phyloP scores from a whole-genome alignment of 2,329 filamentous ascomycete species.

The Chaetomiaceae sp. region DNA sequence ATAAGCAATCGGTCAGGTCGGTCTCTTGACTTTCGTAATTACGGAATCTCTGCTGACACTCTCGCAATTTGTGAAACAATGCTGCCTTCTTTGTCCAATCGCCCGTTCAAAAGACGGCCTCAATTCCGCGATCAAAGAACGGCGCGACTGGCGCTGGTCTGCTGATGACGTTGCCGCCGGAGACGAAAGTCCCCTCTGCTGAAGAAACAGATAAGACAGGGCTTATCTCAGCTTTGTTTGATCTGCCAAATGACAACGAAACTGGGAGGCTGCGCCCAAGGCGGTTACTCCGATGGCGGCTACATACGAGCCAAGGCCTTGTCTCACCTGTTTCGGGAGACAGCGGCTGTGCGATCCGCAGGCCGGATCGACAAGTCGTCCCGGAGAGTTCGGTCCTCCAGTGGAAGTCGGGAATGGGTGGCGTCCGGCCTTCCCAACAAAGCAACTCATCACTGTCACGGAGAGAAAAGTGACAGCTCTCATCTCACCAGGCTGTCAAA shows the following conservation, averaged over 20 bases:
- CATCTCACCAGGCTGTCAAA: too few species aligned
- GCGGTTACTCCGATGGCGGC: constrained; percentile 6
- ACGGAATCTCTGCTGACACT: neutral
- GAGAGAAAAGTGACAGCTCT: neutral
- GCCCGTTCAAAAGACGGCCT: too few species aligned
- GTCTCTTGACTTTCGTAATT: neutral
- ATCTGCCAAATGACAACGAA: constrained; percentile 10
- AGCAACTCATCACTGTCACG: too few species aligned
- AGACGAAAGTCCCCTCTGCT: neutral
- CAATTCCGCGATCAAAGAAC: too few species aligned
- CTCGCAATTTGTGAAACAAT: neutral
- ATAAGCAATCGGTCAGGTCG: too few species aligned
- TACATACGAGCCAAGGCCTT: neutral
- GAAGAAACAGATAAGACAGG: neutral
- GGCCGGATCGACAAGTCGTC: too few species aligned
- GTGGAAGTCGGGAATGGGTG: neutral
- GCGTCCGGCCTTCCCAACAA: neutral
- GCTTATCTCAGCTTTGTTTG: neutral
- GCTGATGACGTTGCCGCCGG: constrained; percentile 3
- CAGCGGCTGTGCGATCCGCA: neutral
- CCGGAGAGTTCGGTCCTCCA: neutral
- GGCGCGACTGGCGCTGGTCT: too few species aligned
- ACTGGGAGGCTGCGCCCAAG: too few species aligned
- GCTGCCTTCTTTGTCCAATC: neutral
- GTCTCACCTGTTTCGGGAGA: neutral